Base-by-base conservation (phyloP, 2,329 filamentous ascomycete genomes). In the Colletotrichum simmondsii region DNA sequence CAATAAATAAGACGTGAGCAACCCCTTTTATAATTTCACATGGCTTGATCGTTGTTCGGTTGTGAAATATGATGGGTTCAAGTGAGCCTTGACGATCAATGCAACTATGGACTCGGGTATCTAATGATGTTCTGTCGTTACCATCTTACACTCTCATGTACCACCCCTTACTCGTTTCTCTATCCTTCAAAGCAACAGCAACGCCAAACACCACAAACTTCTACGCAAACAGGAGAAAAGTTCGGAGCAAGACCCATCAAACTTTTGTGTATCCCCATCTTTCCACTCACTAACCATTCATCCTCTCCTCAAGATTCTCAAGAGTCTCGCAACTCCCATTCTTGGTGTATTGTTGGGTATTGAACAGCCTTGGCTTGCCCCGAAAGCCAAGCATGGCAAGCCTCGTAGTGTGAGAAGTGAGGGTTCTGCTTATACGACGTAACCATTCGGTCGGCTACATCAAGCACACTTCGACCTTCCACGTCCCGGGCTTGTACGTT, bases 401-500 rank as follows among this genome's bases (percentile, higher is more conserved):
- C 85, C 76, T 87, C 84, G 42, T 82, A 83, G 30, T 84, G 82
- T 0, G 85, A 82, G 67, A 85, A 85, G 24, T 81, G 79, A 22
- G 79, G 80, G 0, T 81, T 79, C 0, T 77, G 76, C 52, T 78
- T 78, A 1, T 81, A 78, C 3, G 77, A 75, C 42, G 71, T 71
- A 70, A 85, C 84, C 74, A 83, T 81, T 19, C 77, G 77, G 66
- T 89, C 87, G 0, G 85, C 79, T 1, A 88, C 81, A 7, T 86
- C 84, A 1, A 90, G 78, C 8, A 89, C 78, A 53, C 87, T 84
- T 3, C 84, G 72, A 0, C 86, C 85, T 1, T 81, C 79, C 0
- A 80, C 81, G 65, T 89, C 87, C 2, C 86, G 81, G 8, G 80
- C 86, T 37, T 87, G 80, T 1, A 88, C 84, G 35, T 85, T 87